Conservation (phyloP, 495 filamentous ascomycete species). For the Lepidopterella palustris region DNA sequence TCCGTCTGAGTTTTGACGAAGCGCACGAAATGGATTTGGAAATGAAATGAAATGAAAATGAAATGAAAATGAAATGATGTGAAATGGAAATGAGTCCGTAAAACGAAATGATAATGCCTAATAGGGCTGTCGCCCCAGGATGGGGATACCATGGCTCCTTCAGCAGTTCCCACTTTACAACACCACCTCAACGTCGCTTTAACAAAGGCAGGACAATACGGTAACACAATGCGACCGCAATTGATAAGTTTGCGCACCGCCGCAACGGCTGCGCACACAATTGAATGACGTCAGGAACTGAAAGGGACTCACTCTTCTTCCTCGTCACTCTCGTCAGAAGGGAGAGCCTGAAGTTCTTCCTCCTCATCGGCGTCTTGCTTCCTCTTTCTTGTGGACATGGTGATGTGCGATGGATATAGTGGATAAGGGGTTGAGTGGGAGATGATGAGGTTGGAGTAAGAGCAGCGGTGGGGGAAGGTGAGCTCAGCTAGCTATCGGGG, state of each 20-base stretch:
- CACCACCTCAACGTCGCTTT: constrained; percentile 8
- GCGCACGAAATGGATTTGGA: neutral
- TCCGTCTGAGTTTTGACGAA: neutral
- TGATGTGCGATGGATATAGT: constrained; percentile 17
- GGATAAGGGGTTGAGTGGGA: constrained; percentile 9
- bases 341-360: constrained; percentile 54
- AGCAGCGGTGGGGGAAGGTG: constrained; percentile 13
- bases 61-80: neutral
- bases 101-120: too few relatives aligned
- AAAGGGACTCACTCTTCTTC: constrained; percentile 56
- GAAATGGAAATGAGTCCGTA: too few relatives aligned
- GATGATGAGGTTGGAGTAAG: constrained; percentile 8
- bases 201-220: neutral
- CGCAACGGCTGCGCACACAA: constrained; percentile 10
- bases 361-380: constrained; percentile 57
- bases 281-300: constrained; percentile 30
- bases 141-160: neutral
- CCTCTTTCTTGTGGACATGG: constrained; percentile 60
- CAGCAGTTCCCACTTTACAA: neutral
- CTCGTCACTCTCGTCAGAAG: constrained; percentile 55
- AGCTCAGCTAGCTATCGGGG: constrained; percentile 10
- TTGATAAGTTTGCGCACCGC: constrained; percentile 7
- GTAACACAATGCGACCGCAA: constrained; percentile 12
- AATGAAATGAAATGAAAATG: neutral
- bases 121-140: neutral